phyloP scores from a whole-genome alignment of 441 rosid species.

The Eutrema salsugineum region DNA sequence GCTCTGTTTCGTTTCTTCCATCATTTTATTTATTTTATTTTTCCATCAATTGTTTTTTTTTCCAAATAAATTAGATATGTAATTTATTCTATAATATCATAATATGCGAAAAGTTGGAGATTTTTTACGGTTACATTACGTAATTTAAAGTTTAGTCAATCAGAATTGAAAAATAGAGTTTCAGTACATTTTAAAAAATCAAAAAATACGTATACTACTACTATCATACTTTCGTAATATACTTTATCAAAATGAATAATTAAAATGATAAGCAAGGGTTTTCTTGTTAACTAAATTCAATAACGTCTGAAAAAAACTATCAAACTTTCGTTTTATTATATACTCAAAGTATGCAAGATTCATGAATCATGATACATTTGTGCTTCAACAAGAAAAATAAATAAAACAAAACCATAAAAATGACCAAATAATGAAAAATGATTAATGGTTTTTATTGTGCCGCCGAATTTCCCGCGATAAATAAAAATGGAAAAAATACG shows the following conservation, averaged over 20 bases:
- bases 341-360: constrained; percentile 6
- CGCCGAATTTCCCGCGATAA: constrained; percentile 29
- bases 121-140: background rate
- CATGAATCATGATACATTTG: constrained; percentile 19
- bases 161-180: background rate
- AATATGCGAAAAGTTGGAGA: background rate
- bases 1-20: constrained; percentile 3
- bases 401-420: background rate
- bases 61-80: too few relatives aligned
- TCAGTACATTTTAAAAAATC: too few relatives aligned
- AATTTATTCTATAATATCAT: too few relatives aligned
- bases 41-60: background rate
- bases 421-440: background rate
- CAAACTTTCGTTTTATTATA: too few relatives aligned
- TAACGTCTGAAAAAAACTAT: background rate
- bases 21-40: background rate
- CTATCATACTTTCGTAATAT: too few relatives aligned
- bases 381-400: constrained; percentile 13
- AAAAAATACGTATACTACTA: too few relatives aligned
- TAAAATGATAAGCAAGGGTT: too few relatives aligned
- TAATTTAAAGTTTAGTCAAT: background rate
- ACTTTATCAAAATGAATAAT: too few relatives aligned
- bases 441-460: constrained; percentile 21
- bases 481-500: background rate
- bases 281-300: too few relatives aligned